phyloP scores from a whole-genome alignment of 116 monocot genomes.

The Phalaenopsis hybrid region DNA sequence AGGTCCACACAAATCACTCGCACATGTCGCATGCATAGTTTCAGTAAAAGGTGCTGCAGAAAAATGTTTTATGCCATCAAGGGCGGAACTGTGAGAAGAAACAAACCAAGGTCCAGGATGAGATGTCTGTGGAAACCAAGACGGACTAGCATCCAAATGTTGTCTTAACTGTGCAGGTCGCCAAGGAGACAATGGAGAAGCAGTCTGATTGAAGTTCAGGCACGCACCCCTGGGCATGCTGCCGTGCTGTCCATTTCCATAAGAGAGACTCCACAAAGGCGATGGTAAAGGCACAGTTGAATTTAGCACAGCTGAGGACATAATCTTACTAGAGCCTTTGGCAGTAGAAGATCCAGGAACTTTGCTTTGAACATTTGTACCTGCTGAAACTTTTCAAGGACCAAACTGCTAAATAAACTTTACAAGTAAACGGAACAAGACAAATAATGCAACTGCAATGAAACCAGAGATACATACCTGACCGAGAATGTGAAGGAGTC shows the following conservation, averaged over 20 bases:
- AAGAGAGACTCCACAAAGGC: too few relatives aligned
- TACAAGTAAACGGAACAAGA: neutral
- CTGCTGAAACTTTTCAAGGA: neutral
- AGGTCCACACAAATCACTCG: constrained; percentile 30
- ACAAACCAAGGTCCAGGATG: constrained; percentile 38
- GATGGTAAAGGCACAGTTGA: neutral
- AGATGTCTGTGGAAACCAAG: constrained; percentile 45
- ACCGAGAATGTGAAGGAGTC: constrained; percentile 45
- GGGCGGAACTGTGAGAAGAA: constrained; percentile 31
- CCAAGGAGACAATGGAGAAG: constrained; percentile 32
- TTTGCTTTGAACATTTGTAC: neutral
- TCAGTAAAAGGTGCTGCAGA: constrained; percentile 35
- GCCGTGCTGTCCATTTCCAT: too few relatives aligned
- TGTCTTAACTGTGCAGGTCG: constrained; percentile 56
- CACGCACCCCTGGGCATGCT: constrained; percentile 15
- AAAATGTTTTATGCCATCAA: constrained; percentile 14
- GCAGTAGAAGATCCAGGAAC: too few relatives aligned
- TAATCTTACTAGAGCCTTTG: too few relatives aligned
- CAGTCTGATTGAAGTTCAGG: constrained; percentile 44
- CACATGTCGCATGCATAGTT: constrained; percentile 35
- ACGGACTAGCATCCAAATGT: constrained; percentile 21
- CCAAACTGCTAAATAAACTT: neutral
- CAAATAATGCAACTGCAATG: neutral
- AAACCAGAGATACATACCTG: constrained; percentile 35
- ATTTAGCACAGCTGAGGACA: too few relatives aligned